phyloP scores from a whole-genome alignment of 2,329 filamentous ascomycete genomes.

The Calonectria hongkongensis region DNA sequence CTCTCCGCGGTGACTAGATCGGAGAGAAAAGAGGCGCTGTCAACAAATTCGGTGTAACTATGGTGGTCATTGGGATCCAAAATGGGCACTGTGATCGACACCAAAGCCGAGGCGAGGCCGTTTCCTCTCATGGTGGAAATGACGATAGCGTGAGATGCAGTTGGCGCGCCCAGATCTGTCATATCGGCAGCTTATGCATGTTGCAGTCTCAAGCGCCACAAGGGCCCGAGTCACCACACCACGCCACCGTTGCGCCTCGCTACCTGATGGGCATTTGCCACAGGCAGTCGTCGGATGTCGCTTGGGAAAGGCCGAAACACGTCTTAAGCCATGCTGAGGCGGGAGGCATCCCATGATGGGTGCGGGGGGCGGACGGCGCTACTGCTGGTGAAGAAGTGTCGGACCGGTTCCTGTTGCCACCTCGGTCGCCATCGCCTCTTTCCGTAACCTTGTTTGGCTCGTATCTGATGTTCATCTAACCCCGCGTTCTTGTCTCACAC shows the following conservation, averaged over 20 bases:
- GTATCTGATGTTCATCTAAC: too few species aligned
- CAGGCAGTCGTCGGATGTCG: conserved; percentile 44
- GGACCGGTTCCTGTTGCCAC: too few species aligned
- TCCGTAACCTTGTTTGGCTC: too few species aligned
- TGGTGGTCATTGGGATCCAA: background rate
- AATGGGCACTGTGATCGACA: background rate
- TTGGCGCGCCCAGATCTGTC: conserved; percentile 28
- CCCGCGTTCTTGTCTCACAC: too few species aligned
- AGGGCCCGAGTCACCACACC: conserved; percentile 58
- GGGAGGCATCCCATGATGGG: background rate
- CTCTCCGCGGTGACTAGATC: background rate
- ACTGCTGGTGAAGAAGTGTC: too few species aligned
- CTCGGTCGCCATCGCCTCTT: too few species aligned
- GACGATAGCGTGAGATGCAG: background rate
- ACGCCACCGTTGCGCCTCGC: conserved; percentile 55
- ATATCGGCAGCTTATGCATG: conserved; percentile 49
- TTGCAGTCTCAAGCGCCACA: background rate
- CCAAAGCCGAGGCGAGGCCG: background rate
- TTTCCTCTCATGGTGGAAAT: conserved; percentile 7
- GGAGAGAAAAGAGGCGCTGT: background rate
- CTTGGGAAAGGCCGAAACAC: background rate
- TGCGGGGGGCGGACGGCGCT: too few species aligned
- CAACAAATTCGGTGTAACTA: background rate
- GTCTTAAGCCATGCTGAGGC: background rate
- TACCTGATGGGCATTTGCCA: conserved; percentile 48